Base-by-base conservation (phyloP, 345 rosid genomes). In the Sonneratia caseolaris region DNA sequence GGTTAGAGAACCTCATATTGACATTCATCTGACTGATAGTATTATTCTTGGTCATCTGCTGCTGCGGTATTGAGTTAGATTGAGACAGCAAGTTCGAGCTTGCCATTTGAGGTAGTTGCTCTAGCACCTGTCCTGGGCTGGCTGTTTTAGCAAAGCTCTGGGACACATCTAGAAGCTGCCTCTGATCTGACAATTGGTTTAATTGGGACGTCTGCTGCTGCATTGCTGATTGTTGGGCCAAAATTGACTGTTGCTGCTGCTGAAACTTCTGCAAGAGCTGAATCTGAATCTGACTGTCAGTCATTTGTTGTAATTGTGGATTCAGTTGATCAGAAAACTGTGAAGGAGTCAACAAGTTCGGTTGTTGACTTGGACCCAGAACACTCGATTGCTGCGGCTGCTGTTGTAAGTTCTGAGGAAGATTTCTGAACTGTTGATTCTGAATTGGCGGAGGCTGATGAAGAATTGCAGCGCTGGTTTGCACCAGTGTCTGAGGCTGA, bases 251-350 rank as follows among this genome's bases (percentile, higher is more conserved):
- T 37, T 83, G 87, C 69, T 87, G 91, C 76, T 86, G 89, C 71
- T 87, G 97, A 81, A 90, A 82, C 79, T 89, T 89, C 83, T 92
- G 97, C 76, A 92, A 71, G 71, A 90, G 68, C 75, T 90, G 97
- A 78, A 82, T 73, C 76, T 84, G 96, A 73, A 82, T 69, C 75
- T 86, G 88, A 71, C 74, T 85, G 70, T 88, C 85, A 59, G 92
- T 24, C 70, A 84, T 72, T 67, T 81, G 88, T 64, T 80, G 87
- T 53, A 77, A 64, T 45, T 82, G 85, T 57, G 78, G 87, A 79
- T 69, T 83, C 38, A 79, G 65, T 69, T 75, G 90, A 78, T 83
- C 87, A 37, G 83, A 75, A 78, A 83, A 61, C 74, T 76, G 87
- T 5, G 81, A 42, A 74, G 82, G 83, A 71, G 79, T 47, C 51